A percentile compares a stretch with the other conserved stretches of the same genome.
phyloP scores from a whole-genome alignment of 495 filamentous ascomycete species.

The Penicillium flavigenum region DNA sequence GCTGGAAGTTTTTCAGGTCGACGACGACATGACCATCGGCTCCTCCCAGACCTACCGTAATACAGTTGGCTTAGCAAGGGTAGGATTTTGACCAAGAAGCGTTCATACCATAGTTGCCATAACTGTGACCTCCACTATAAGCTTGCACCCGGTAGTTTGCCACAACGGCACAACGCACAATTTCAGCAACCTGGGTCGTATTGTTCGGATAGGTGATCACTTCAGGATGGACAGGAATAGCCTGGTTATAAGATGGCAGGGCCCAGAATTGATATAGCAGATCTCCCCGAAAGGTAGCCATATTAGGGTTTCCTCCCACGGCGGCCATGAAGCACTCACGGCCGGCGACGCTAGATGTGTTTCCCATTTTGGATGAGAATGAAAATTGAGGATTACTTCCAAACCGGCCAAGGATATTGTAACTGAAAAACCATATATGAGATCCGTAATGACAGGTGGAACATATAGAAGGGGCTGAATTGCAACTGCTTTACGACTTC shows the following conservation, averaged over 20 bases:
- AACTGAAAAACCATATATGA: not conserved
- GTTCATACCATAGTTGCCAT: slow-evolving; percentile 51
- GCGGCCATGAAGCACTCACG: slow-evolving; percentile 26
- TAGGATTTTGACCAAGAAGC: not conserved
- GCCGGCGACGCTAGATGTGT: slow-evolving; percentile 7
- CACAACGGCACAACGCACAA: slow-evolving; percentile 57
- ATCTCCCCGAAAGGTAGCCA: slow-evolving; percentile 25
- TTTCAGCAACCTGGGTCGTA: slow-evolving; percentile 54
- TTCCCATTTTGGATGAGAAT: slow-evolving; percentile 12
- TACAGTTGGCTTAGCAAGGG: slow-evolving; percentile 47
- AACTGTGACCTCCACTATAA: slow-evolving; percentile 72
- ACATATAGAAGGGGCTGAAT: not conserved
- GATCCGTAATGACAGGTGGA: not conserved
- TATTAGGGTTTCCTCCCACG: slow-evolving; percentile 20
- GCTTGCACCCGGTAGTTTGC: slow-evolving; percentile 62
- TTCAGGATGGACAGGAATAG: slow-evolving; percentile 56
- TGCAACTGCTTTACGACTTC: not conserved
- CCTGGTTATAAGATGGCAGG: slow-evolving; percentile 58
- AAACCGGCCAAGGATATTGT: no score
- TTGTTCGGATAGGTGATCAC: slow-evolving; percentile 61
- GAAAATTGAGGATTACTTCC: not conserved
- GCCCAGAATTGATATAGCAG: slow-evolving; percentile 18
- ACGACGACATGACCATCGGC: slow-evolving; percentile 43
- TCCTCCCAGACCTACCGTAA: slow-evolving; percentile 45
- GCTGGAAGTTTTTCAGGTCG: slow-evolving; percentile 47